Conservation (phyloP, 495 filamentous ascomycete species). For the Podospora bellae-mahoneyi region DNA sequence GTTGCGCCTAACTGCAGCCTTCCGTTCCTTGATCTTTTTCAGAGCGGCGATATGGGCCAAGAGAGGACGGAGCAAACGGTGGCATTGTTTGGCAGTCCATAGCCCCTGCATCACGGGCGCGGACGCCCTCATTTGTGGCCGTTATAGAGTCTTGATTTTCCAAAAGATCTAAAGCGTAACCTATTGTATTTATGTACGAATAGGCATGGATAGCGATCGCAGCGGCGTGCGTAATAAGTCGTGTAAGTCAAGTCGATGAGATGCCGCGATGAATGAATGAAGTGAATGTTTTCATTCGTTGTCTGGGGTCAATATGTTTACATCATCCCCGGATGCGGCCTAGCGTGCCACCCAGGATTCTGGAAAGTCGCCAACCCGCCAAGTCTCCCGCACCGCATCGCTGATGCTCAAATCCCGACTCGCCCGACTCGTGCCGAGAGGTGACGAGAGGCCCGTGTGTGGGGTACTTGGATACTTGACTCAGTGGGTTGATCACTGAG, state of each 20-base stretch:
- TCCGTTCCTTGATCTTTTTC: slow-evolving; percentile 38
- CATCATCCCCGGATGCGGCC: slow-evolving; percentile 24
- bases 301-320: slow-evolving; percentile 15
- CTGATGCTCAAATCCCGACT: slow-evolving; percentile 11
- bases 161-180: not conserved
- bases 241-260: not conserved
- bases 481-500: slow-evolving; percentile 12
- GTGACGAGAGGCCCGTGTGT: slow-evolving; percentile 8
- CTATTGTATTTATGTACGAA: not conserved
- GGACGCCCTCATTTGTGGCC: not conserved
- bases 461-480: slow-evolving; percentile 18
- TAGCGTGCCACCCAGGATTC: slow-evolving; percentile 11
- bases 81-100: slow-evolving; percentile 57
- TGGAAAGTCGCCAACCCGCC: not conserved
- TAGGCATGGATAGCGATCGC: not conserved
- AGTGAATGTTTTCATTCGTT: slow-evolving; percentile 9
- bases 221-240: not conserved
- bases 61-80: slow-evolving; percentile 54
- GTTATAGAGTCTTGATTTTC: not conserved
- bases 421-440: slow-evolving; percentile 17
- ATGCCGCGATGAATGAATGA: slow-evolving; percentile 8
- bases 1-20: not conserved
- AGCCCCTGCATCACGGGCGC: slow-evolving; percentile 18
- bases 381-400: not conserved
- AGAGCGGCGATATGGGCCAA: slow-evolving; percentile 51